These are phyloP conservation scores for Tilletia walkeri DNA, from an alignment of 1,284 basidiomycete species.

Conservation along the genomic window DNA sequence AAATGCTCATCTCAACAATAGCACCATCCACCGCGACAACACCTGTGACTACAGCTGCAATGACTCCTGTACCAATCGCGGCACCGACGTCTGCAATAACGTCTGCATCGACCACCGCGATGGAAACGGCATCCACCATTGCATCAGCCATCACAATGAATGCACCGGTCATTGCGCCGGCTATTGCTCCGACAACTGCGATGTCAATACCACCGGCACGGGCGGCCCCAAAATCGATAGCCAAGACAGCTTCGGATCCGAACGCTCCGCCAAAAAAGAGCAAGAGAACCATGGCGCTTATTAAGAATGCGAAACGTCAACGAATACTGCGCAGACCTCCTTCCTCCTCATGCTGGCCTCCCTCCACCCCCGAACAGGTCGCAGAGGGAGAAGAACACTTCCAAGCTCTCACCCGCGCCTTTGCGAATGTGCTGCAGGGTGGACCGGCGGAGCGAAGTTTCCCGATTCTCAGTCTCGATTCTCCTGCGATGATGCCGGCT, in stretches of 20 bases:
- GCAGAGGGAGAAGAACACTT: not conserved
- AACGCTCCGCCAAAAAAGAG: not conserved
- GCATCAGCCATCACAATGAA: too few relatives aligned
- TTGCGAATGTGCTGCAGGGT: not conserved
- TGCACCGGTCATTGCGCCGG: too few relatives aligned
- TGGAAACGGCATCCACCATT: too few relatives aligned
- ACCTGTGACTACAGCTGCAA: too few relatives aligned
- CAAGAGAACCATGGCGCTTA: not conserved
- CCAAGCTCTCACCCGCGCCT: not conserved
- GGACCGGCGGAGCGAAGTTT: not conserved
- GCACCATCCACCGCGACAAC: too few relatives aligned
- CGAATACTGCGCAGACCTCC: not conserved
- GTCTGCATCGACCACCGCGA: too few relatives aligned
- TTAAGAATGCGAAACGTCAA: not conserved
- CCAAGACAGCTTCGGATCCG: not conserved
- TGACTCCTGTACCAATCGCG: too few relatives aligned
- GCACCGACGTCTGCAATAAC: too few relatives aligned
- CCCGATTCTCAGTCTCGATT: not conserved
- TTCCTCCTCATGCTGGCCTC: not conserved
- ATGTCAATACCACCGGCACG: not conserved
- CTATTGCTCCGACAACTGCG: too few relatives aligned
- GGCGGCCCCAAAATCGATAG: not conserved
- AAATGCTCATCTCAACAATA: too few relatives aligned
- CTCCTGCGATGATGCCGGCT: not conserved
- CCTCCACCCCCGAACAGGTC: not conserved